These are phyloP conservation scores for Liquidambar formosana DNA, from an alignment of 164 flowering plant species.

Conservation along the genomic window DNA sequence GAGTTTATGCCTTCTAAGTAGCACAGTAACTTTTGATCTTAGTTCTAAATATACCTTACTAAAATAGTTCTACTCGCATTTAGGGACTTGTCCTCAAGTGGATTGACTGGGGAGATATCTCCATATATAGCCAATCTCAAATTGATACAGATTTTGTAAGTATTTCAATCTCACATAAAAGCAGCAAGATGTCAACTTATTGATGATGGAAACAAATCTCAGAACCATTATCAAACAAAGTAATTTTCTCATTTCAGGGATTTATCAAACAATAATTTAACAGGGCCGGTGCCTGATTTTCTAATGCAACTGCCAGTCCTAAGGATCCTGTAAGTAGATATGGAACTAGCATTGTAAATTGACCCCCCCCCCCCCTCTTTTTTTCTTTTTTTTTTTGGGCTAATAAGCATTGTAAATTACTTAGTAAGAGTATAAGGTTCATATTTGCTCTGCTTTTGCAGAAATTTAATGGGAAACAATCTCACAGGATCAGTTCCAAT, in stretches of 20 bases:
- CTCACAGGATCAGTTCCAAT: slow-evolving; percentile 43
- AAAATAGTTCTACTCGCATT: background rate
- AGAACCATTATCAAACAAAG: background rate
- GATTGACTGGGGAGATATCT: slow-evolving; percentile 28
- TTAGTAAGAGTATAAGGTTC: background rate
- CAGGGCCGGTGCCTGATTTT: slow-evolving; percentile 30
- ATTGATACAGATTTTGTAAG: slow-evolving; percentile 26
- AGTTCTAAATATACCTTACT: background rate
- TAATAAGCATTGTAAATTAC: background rate
- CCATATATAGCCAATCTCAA: slow-evolving; percentile 22
- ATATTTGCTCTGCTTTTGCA: slow-evolving; percentile 10
- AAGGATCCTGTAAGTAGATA: slow-evolving; percentile 25
- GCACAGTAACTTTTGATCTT: background rate
- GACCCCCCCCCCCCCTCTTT: too few relatives aligned
- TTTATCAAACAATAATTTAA: slow-evolving; percentile 33
- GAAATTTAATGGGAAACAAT: slow-evolving; percentile 40
- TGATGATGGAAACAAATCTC: too few relatives aligned
- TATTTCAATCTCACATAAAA: background rate
- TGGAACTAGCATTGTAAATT: too few relatives aligned
- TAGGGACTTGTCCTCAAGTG: slow-evolving; percentile 40
- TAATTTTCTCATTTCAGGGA: slow-evolving; percentile 35
- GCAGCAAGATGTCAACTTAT: background rate
- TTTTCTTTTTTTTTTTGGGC: too few relatives aligned
- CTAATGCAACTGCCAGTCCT: slow-evolving; percentile 17
- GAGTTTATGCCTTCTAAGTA: background rate